Evolutionary conservation across 306 rosid genomes (phyloP), one percentile per base, ranked within the genome.

Genomic region (Betula pendula): DNA sequence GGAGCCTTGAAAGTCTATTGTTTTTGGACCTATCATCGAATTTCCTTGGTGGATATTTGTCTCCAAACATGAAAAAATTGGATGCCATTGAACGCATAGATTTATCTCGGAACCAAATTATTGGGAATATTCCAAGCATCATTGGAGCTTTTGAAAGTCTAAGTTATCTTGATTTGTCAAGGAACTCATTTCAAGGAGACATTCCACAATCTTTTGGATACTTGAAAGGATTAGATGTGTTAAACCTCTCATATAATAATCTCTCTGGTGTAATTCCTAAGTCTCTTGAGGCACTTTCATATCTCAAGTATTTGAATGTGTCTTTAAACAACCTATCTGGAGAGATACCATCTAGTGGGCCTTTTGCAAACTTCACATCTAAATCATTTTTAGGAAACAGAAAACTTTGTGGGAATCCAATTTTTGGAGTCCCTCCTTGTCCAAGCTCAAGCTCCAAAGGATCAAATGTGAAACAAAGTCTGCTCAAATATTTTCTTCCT

Each of bases 321-420:
- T 62, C 68, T 1, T 62, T 62, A 22, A 62, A 31, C 38, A 20
- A 29, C 13, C 43, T 72, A 52, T 12, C 16, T 1, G 51, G 67
- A 12, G 66, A 52, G 17, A 38, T 72, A 20, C 76, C 76, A 5
- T 17, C 2, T 5, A 1, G 29, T n/a, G 40, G 48, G 4, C 2
- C 38, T 53, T 72, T 72, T 53, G 20, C 4, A 13, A 72, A 72
- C 76, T 53, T 72, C 66, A 72, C 67, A 33, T 5, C 6, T 0
- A 9, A 33, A 13, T 33, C 76, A 19, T 52, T 72, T 16, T 20
- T 12, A 17, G 66, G 76, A 3, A 72, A 72, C 16, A 0, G 1
- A 11, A 31, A 15, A 12, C 50, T 72, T 5, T 53, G 76, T 53
- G 67, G 76, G 6, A 72, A 53, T 72, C 16, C 20, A 33, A 51